Base-by-base conservation (phyloP, 495 filamentous ascomycete genomes). In the Daldinia vernicosa region DNA sequence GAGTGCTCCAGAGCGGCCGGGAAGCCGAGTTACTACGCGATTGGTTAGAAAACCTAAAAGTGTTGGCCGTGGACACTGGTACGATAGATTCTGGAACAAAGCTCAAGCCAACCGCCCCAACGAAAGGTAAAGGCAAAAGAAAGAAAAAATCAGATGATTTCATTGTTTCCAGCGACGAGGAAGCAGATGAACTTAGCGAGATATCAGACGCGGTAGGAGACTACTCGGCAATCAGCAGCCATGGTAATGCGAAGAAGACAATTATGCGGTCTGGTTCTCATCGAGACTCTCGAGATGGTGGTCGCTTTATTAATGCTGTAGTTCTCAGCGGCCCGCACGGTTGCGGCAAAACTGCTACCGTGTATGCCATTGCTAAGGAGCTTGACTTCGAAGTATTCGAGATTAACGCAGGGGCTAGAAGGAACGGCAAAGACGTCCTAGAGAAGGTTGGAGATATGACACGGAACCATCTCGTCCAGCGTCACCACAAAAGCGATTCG, bases 401-500 rank as follows among this genome's bases (percentile, higher is more conserved):
- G 79, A 92, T 99, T 74, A 97, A 96, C 69, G 77, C 95, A 6
- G 87, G 92, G 43, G 92, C 84, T 71, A 88, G 94, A 63, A 84
- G 96, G 53, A 96, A 88, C 76, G 96, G 93, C 11, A 94, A 91
- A 75, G 96, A 99, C 75, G 87, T 99, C 53, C 74, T 96, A 8
- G 95, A 98, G 59, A 93, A 87, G 61, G 92, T 99, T 17, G 96
- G 95, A 4, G 93, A 98, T 77, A 98, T 98, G 96, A 94, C 93
- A 14, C 88, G 88, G 65, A 98, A 98, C 71, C 96, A 99, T 78
- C 88, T 95, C 4, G 95, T 98, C 39, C 78, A 76, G 35, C 81
- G 81, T 33, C 75, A 77, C 58, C 78, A 82, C 30, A 74, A 76
- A 35, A 76, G 70, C 0, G 58, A 75, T 14, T 72, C 77, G 0